These are phyloP conservation scores for Fusarium bactridioides DNA, from an alignment of 2,329 filamentous ascomycete genomes.

Conservation along the genomic window DNA sequence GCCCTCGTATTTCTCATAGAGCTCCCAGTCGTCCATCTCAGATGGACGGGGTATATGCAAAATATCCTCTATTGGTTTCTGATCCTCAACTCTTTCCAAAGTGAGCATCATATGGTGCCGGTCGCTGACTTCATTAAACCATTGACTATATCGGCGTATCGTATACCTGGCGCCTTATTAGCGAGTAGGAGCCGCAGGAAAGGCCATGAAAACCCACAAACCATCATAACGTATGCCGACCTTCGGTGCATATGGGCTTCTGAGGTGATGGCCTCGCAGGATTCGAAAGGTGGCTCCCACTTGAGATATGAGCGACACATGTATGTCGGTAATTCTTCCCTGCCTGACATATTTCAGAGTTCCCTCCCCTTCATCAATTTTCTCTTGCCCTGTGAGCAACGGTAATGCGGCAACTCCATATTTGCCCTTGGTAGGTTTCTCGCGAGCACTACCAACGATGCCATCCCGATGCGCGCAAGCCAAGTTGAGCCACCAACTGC, in stretches of 20 bases:
- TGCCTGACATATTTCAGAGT: slow-evolving; percentile 56
- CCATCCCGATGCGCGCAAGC: slow-evolving; percentile 65
- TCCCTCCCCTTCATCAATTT: slow-evolving; percentile 43
- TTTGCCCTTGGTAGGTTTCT: slow-evolving; percentile 55
- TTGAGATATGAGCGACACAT: slow-evolving; percentile 56
- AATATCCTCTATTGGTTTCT: slow-evolving; percentile 54
- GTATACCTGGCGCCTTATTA: slow-evolving; percentile 52
- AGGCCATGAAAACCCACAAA: slow-evolving; percentile 50
- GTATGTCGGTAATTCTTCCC: slow-evolving; percentile 55
- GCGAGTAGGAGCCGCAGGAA: not conserved
- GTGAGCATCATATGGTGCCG: slow-evolving; percentile 55
- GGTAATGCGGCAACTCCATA: slow-evolving; percentile 59
- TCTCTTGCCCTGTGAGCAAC: slow-evolving; percentile 60
- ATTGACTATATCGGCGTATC: slow-evolving; percentile 55
- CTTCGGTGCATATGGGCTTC: slow-evolving; percentile 59
- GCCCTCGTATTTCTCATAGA: slow-evolving; percentile 58
- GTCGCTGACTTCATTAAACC: slow-evolving; percentile 42
- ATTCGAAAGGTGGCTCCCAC: slow-evolving; percentile 60
- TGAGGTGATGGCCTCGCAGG: slow-evolving; percentile 59
- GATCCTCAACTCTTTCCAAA: slow-evolving; percentile 54
- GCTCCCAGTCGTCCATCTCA: slow-evolving; percentile 63
- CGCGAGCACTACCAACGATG: slow-evolving; percentile 55
- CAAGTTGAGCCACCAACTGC: slow-evolving; percentile 66
- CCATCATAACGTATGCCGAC: slow-evolving; percentile 66
- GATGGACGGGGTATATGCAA: slow-evolving; percentile 59